Conservation (phyloP, 352 stramenopile genomes). For the Pythium monospermum region DNA sequence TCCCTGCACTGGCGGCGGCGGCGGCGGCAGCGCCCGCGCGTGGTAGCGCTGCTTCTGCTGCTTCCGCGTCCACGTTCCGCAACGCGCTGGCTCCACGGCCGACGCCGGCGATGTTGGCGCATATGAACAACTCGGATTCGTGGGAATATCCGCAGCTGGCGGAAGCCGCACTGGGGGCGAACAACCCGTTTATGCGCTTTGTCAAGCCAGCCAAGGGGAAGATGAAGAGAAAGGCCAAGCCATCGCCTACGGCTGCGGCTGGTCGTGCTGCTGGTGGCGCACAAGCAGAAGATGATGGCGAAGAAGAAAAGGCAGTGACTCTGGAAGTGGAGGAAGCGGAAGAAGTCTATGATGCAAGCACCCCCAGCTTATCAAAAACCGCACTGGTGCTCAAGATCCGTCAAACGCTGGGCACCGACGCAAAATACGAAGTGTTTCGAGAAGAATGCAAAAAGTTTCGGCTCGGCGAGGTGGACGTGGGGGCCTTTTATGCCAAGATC, state of each 20-base stretch:
- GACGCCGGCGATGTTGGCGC: slow-evolving; percentile 64
- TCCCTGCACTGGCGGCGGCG: slow-evolving; percentile 42
- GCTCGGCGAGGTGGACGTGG: slow-evolving; percentile 42
- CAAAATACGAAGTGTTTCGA: slow-evolving; percentile 82
- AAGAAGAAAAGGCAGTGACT: slow-evolving; percentile 48
- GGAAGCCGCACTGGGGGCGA: slow-evolving; percentile 60
- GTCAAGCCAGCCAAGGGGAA: slow-evolving; percentile 73
- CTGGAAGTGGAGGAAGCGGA: slow-evolving; percentile 31
- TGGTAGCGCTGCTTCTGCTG: no score
- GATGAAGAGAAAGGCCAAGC: slow-evolving; percentile 53
- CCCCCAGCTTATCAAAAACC: slow-evolving; percentile 51
- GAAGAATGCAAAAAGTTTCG: slow-evolving; percentile 74
- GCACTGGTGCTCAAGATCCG: slow-evolving; percentile 74
- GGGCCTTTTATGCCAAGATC: slow-evolving; percentile 73
- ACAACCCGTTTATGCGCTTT: slow-evolving; percentile 78
- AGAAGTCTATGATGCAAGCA: slow-evolving; percentile 24
- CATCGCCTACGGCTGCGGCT: slow-evolving; percentile 8
- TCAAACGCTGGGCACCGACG: slow-evolving; percentile 66
- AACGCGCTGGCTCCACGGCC: slow-evolving; percentile 66
- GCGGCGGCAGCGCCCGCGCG: slow-evolving; percentile 9
- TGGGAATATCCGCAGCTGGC: slow-evolving; percentile 76
- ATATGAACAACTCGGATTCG: slow-evolving; percentile 52
- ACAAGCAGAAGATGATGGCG: slow-evolving; percentile 11
- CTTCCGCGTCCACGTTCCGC: slow-evolving; percentile 56
- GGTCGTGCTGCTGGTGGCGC: not conserved